Evolutionary conservation across 129 eudicot genomes (phyloP), one percentile per base, ranked within the genome.

Genomic region (Chrysanthemum seticuspe): DNA sequence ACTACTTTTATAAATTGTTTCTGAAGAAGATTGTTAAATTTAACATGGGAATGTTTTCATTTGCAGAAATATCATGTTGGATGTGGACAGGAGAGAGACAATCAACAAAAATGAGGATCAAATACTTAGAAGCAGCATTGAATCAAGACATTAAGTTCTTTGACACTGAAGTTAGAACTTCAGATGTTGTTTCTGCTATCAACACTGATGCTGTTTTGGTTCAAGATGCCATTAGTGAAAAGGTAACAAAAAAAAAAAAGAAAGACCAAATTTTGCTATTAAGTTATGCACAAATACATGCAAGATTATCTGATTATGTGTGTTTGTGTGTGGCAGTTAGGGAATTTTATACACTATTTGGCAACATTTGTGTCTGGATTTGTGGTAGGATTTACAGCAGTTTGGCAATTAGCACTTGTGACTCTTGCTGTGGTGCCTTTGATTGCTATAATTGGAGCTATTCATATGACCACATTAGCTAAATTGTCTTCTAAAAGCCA

Each of bases 21-120:
- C 25, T 19, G 49, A 73, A 67, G 40, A 34, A 45, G 62, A 48
- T 54, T 18, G 13, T 3, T 16, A 44, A 51, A 15, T 47, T 72
- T 59, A 67, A 66, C 58, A 67, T 78, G 75, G 51, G 55, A 52
- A 2, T 76, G 0, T 71, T 0, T n/a, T 71, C 16, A 23, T 62
- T 65, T 87, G 76, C 89, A 94, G 99, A 94, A 73, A 94, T 94
- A 76, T 87, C 99, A 19, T 94, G 99, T 82, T 94, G 99, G 99
- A 94, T 94, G 99, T 94, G 99, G 99, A 94, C 91, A 44, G 99
- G 99, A 48, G 99, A 94, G 77, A 90, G 99, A 55, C 99, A 94
- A 74, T 71, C 99, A 13, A 90, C 99, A 49, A 94, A 82, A 70
- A 94, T 90, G 97, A 88, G 99, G 85, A 94, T 94, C 74, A 87